These are phyloP conservation scores for Pythium phragmitis DNA, from an alignment of 352 stramenopile species.

Conservation along the genomic window DNA sequence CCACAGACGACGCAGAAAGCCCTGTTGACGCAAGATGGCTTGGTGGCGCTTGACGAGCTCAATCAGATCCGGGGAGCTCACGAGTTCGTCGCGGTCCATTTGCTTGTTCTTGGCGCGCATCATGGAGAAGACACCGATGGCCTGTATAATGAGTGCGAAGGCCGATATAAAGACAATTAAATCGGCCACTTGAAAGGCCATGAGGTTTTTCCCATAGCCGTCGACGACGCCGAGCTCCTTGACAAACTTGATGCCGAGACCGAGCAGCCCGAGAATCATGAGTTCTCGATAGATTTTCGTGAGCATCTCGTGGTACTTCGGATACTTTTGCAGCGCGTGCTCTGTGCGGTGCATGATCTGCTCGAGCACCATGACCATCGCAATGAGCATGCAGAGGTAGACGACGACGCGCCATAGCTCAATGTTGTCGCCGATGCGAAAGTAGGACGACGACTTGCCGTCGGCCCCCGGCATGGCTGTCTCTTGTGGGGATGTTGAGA, in stretches of 20 bases:
- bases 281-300: constrained; percentile 42
- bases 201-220: constrained; percentile 22
- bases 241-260: constrained; percentile 38
- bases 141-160: constrained; percentile 33
- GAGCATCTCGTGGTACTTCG: constrained; percentile 69
- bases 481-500: not conserved
- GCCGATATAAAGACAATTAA: constrained; percentile 36
- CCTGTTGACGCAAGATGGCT: constrained; percentile 15
- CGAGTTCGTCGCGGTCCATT: constrained; percentile 22
- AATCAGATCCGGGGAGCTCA: constrained; percentile 28
- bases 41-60: constrained; percentile 28
- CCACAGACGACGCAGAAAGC: constrained; percentile 13
- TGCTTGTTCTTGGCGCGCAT: constrained; percentile 32
- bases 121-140: constrained; percentile 30
- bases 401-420: constrained; percentile 56
- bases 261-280: constrained; percentile 32
- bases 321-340: constrained; percentile 42
- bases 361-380: constrained; percentile 54
- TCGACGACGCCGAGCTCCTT: constrained; percentile 22
- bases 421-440: constrained; percentile 51
- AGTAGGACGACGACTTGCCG: constrained; percentile 37
- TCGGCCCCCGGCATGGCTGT: no score
- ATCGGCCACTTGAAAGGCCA: constrained; percentile 38
- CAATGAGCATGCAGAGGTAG: constrained; percentile 48
- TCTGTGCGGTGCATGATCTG: constrained; percentile 45